Percentiles rank a stretch among this genome's conserved stretches.
Evolutionary conservation across 306 rosid genomes (phyloP).

Genomic region (Argentina anserina): DNA sequence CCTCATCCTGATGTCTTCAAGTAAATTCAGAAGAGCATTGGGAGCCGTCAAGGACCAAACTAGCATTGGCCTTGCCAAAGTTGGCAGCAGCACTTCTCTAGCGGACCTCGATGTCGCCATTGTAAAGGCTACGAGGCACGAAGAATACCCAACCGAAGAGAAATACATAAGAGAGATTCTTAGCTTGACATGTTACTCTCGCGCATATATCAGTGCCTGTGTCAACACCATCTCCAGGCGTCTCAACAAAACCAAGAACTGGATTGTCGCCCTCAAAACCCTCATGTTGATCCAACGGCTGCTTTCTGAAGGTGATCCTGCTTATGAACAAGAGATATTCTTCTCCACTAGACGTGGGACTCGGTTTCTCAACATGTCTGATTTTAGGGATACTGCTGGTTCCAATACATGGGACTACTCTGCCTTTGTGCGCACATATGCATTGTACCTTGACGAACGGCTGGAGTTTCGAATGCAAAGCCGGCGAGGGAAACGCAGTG

Average conservation of each 20-base stretch:
- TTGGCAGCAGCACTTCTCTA: conserved; percentile 76
- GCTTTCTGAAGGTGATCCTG: conserved; percentile 80
- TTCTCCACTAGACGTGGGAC: conserved; percentile 89
- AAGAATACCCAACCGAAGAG: conserved; percentile 82
- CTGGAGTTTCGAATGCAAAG: conserved; percentile 87
- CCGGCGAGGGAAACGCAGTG: conserved; percentile 60
- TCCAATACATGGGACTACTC: conserved; percentile 74
- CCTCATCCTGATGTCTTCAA: conserved; percentile 42
- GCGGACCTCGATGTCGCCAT: conserved; percentile 90
- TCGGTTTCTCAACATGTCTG: conserved; percentile 83
- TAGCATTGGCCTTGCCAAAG: conserved; percentile 88
- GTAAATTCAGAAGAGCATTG: conserved; percentile 70
- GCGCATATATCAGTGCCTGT: conserved; percentile 65
- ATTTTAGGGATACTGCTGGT: conserved; percentile 54
- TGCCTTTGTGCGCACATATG: conserved; percentile 72
- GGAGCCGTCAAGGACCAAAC: conserved; percentile 94
- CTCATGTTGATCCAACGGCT: conserved; percentile 68
- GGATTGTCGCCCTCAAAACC: conserved; percentile 81
- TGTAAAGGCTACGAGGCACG: conserved; percentile 84
- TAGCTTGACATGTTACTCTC: conserved; percentile 82
- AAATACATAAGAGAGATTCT: conserved; percentile 69
- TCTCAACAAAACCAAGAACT: conserved; percentile 71
- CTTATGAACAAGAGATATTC: conserved; percentile 90
- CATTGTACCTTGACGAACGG: conserved; percentile 75
- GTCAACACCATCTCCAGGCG: conserved; percentile 66